These are phyloP conservation scores for Pistacia vera DNA, from an alignment of 345 rosid genomes.

Conservation along the genomic window DNA sequence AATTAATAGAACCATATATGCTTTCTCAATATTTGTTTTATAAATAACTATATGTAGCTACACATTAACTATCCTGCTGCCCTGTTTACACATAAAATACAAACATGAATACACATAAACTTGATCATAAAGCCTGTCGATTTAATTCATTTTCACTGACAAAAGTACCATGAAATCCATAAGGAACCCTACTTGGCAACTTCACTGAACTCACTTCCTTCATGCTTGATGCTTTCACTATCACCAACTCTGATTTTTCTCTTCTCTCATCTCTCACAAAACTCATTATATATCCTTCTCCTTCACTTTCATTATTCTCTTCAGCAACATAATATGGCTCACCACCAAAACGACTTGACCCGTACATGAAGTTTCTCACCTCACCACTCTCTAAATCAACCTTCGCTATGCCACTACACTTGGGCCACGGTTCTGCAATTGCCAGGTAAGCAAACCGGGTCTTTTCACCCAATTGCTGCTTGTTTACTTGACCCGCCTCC, in stretches of 20 bases:
- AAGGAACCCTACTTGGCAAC: conserved; percentile 69
- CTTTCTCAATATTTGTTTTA: too few relatives aligned
- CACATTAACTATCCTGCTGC: too few relatives aligned
- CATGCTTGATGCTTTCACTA: conserved; percentile 51
- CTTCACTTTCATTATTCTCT: conserved; percentile 26
- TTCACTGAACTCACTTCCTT: conserved; percentile 50
- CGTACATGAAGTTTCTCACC: conserved; percentile 47
- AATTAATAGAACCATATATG: too few relatives aligned
- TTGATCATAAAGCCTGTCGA: conserved; percentile 23
- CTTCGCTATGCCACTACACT: conserved; percentile 61
- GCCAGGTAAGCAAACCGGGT: conserved; percentile 67
- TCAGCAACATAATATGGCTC: conserved; percentile 58
- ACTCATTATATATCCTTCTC: conserved; percentile 57
- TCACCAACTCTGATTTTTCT: conserved; percentile 57
- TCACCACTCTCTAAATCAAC: conserved; percentile 51
- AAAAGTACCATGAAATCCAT: conserved; percentile 81
- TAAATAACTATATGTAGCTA: too few relatives aligned
- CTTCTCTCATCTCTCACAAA: conserved; percentile 60
- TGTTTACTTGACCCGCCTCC: conserved; percentile 69
- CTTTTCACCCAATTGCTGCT: conserved; percentile 37
- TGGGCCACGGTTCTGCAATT: conserved; percentile 85
- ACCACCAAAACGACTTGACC: conserved; percentile 58
- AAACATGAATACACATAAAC: background rate
- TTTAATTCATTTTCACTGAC: conserved; percentile 44
- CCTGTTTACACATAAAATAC: background rate